Conservation (phyloP, 306 rosid species). For the Corylus avellana region DNA sequence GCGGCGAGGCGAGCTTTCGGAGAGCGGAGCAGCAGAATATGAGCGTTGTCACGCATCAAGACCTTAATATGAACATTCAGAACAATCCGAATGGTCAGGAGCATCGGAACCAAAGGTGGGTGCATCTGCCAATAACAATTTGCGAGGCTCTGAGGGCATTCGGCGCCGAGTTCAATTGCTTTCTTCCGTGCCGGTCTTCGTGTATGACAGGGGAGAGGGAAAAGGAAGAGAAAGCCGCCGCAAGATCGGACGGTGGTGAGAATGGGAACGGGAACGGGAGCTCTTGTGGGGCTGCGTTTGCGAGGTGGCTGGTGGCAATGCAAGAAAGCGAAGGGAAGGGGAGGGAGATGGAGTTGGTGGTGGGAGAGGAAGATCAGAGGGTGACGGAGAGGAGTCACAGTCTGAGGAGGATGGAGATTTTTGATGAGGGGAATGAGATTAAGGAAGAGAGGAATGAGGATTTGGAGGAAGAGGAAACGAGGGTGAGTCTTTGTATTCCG, state of each 20-base stretch:
- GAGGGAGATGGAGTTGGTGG: slow-evolving; percentile 63
- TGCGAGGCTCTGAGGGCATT: slow-evolving; percentile 79
- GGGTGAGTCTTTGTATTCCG: slow-evolving; percentile 72
- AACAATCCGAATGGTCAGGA: slow-evolving; percentile 36
- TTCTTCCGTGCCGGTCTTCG: slow-evolving; percentile 79
- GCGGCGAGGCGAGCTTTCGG: slow-evolving; percentile 69
- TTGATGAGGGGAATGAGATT: slow-evolving; percentile 78
- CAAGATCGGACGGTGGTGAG: slow-evolving; percentile 24
- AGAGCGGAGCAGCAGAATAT: slow-evolving; percentile 33
- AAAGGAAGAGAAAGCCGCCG: slow-evolving; percentile 39
- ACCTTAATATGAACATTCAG: slow-evolving; percentile 36
- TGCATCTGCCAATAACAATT: slow-evolving; percentile 81
- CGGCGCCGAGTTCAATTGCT: slow-evolving; percentile 77
- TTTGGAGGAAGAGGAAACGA: slow-evolving; percentile 40
- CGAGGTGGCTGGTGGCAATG: slow-evolving; percentile 75
- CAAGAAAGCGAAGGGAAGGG: slow-evolving; percentile 69
- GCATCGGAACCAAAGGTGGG: slow-evolving; percentile 83
- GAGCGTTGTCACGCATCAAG: slow-evolving; percentile 24
- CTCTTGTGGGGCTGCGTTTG: slow-evolving; percentile 71
- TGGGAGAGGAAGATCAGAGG: slow-evolving; percentile 44
- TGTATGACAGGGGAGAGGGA: slow-evolving; percentile 49
- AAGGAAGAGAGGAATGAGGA: slow-evolving; percentile 39
- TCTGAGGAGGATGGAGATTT: slow-evolving; percentile 54
- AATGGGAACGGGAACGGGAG: slow-evolving; percentile 49
- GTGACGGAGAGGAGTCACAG: slow-evolving; percentile 40